These are phyloP conservation scores for Abortiporus biennis DNA, from an alignment of 1,284 basidiomycete species.

Conservation along the genomic window DNA sequence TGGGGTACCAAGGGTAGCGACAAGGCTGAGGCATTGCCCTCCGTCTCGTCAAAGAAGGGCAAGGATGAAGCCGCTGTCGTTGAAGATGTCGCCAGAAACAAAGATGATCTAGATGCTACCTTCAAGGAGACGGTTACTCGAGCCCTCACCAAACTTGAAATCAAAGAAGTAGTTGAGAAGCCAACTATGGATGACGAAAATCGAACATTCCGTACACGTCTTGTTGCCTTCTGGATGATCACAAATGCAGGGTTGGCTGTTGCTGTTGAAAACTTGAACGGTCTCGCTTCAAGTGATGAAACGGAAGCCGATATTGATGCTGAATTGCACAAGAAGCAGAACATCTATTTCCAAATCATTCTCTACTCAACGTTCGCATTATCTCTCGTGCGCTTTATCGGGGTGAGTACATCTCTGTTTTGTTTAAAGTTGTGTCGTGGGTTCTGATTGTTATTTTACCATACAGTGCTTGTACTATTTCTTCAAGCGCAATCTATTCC, in stretches of 20 bases:
- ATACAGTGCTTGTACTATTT: constrained; percentile 74
- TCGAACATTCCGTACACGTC: constrained; percentile 89
- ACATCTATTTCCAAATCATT: constrained; percentile 78
- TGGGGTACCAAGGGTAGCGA: constrained; percentile 98
- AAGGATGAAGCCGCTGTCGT: constrained; percentile 75
- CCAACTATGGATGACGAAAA: constrained; percentile 90
- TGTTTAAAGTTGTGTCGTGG: too few relatives aligned
- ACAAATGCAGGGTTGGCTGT: constrained; percentile 77
- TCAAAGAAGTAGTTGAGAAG: constrained; percentile 67
- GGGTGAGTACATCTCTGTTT: constrained; percentile 55
- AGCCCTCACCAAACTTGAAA: constrained; percentile 79
- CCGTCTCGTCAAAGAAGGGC: constrained; percentile 78
- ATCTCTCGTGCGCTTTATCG: constrained; percentile 74
- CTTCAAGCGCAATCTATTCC: constrained; percentile 79
- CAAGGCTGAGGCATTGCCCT: constrained; percentile 91
- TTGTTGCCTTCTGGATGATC: constrained; percentile 85
- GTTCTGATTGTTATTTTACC: constrained; percentile 2
- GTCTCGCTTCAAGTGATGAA: constrained; percentile 45
- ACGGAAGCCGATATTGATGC: constrained; percentile 36
- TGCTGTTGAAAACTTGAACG: constrained; percentile 82
- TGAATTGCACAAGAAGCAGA: constrained; percentile 60
- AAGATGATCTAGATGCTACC: constrained; percentile 87
- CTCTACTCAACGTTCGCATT: constrained; percentile 89
- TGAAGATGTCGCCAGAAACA: constrained; percentile 73
- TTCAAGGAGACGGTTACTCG: constrained; percentile 94